Evolutionary conservation across 108 stramenopile genomes (phyloP).

Genomic region (Pseudonitzschia delicatissima): DNA sequence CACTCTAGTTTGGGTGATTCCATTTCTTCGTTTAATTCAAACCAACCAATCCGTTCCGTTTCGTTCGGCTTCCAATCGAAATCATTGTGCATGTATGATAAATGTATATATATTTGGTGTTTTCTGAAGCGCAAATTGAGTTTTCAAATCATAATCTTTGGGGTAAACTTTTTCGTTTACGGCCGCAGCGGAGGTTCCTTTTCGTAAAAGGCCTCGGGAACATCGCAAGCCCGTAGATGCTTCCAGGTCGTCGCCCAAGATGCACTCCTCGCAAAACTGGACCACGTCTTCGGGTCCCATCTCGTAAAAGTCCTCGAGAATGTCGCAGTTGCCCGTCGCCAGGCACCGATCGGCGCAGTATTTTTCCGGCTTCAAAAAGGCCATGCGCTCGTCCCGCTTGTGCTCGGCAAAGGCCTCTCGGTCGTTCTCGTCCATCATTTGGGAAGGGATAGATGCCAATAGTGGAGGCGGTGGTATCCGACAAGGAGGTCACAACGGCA

Average conservation of each 20-base stretch:
- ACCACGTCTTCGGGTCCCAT: constrained; percentile 56
- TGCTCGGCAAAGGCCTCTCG: constrained; percentile 27
- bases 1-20: too few relatives aligned
- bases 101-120: too few relatives aligned
- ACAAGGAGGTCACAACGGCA: constrained; percentile 23
- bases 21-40: too few relatives aligned
- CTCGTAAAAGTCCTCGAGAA: constrained; percentile 70
- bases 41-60: too few relatives aligned
- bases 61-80: too few relatives aligned
- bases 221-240: constrained; percentile 42
- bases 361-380: constrained; percentile 48
- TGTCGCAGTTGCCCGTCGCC: constrained; percentile 78
- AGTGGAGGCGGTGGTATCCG: neutral
- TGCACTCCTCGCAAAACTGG: constrained; percentile 76
- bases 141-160: too few relatives aligned
- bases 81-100: too few relatives aligned
- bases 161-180: too few relatives aligned
- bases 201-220: constrained; percentile 55
- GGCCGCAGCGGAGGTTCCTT: constrained; percentile 8
- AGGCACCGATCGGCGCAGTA: constrained; percentile 85
- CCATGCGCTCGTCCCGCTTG: constrained; percentile 58
- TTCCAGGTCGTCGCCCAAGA: constrained; percentile 63
- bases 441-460: constrained; percentile 11
- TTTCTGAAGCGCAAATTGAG: too few relatives aligned
- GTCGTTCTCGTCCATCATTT: neutral